Percentiles rank a stretch among this genome's conserved stretches.
phyloP scores from a whole-genome alignment of 495 filamentous ascomycete genomes.

The Neurospora sublineolata region DNA sequence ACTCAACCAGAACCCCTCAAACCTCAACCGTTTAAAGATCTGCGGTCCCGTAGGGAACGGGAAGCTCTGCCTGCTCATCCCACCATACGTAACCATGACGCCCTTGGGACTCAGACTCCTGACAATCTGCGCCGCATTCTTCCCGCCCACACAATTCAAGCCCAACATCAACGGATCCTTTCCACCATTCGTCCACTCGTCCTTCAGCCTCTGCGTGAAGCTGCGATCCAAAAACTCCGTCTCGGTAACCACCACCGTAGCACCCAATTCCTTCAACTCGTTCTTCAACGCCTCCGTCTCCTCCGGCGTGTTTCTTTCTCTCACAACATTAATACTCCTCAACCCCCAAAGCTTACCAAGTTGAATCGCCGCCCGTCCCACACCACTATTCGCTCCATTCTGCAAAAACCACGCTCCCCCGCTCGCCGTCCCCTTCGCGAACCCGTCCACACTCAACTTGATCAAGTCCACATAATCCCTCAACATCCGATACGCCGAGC shows the following conservation, averaged over 20 bases:
- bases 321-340: conserved; percentile 75
- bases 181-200: conserved; percentile 54
- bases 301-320: conserved; percentile 48
- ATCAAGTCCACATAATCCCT: conserved; percentile 59
- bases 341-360: conserved; percentile 72
- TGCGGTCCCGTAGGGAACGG: conserved; percentile 63
- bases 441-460: conserved; percentile 21
- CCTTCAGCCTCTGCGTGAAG: conserved; percentile 52
- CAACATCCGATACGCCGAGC: conserved; percentile 86
- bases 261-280: conserved; percentile 62
- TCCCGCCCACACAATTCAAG: conserved; percentile 92
- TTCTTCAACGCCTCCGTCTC: conserved; percentile 56
- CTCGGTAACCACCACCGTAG: conserved; percentile 72
- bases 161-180: conserved; percentile 60
- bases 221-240: conserved; percentile 50
- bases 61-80: conserved; percentile 80
- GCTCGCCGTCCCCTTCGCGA: conserved; percentile 7
- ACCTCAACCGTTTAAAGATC: conserved; percentile 82
- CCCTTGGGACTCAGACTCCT: conserved; percentile 52
- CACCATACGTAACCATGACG: conserved; percentile 86
- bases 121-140: conserved; percentile 60
- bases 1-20: conserved; percentile 91
- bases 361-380: conserved; percentile 82
- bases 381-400: conserved; percentile 90
- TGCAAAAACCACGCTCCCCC: conserved; percentile 86